These are phyloP conservation scores for Ceratocystis colombiana DNA, from an alignment of 2,329 filamentous ascomycete species.

Conservation along the genomic window DNA sequence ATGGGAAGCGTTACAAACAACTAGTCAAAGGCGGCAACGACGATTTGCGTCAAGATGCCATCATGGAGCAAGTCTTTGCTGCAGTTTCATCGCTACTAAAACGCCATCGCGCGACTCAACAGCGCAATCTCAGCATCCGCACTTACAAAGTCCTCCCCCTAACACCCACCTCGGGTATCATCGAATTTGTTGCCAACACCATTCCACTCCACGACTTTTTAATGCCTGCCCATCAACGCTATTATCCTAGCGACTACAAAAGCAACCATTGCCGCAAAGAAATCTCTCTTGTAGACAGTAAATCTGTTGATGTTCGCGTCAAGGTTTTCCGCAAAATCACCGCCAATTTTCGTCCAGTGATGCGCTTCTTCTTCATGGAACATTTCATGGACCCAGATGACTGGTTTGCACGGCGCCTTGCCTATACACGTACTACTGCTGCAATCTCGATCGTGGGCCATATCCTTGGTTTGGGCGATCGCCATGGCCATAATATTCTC, in stretches of 20 bases:
- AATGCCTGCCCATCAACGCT: constrained; percentile 77
- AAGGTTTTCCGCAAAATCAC: constrained; percentile 67
- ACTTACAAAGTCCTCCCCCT: constrained; percentile 96
- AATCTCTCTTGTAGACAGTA: constrained; percentile 58
- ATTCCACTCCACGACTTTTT: constrained; percentile 86
- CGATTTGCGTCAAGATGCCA: constrained; percentile 91
- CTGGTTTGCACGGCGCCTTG: constrained; percentile 82
- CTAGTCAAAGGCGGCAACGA: constrained; percentile 93
- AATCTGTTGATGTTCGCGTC: constrained; percentile 41
- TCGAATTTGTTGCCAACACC: constrained; percentile 94
- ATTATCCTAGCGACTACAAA: constrained; percentile 76
- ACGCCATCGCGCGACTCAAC: constrained; percentile 74
- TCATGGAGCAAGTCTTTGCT: constrained; percentile 98
- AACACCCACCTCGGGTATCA: constrained; percentile 74
- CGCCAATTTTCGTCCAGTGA: constrained; percentile 78
- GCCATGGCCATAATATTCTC: constrained; percentile 94
- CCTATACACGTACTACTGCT: constrained; percentile 86
- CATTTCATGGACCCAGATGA: constrained; percentile 87
- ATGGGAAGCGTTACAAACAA: constrained; percentile 76
- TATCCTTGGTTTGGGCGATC: constrained; percentile 82
- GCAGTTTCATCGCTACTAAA: constrained; percentile 85
- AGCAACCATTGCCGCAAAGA: constrained; percentile 65
- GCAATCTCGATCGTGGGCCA: constrained; percentile 93
- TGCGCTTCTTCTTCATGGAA: constrained; percentile 97
- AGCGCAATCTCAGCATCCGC: constrained; percentile 78